Evolutionary conservation across 2,329 filamentous ascomycete genomes (phyloP).

Genomic region (Aspergillus caelatus): DNA sequence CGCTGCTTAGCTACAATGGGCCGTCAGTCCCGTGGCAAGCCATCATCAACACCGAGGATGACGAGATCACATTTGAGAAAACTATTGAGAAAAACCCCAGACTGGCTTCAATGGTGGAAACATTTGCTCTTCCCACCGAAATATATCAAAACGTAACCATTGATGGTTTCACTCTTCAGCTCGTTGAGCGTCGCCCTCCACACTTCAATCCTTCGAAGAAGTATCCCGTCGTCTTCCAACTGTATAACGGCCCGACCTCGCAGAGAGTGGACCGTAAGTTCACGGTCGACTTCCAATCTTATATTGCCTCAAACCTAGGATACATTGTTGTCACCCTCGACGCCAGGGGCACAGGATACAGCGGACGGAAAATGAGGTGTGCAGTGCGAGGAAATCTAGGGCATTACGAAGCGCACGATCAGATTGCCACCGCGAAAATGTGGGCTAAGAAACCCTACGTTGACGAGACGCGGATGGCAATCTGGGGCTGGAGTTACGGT

Average conservation of each 20-base stretch:
- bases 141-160: conserved; percentile 85
- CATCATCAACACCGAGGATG: conserved; percentile 79
- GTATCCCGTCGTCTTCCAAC: conserved; percentile 92
- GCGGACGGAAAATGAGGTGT: conserved; percentile 80
- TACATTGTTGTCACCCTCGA: conserved; percentile 96
- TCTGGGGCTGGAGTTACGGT: conserved; percentile 99
- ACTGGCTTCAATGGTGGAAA: conserved; percentile 69
- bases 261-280: conserved; percentile 84
- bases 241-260: conserved; percentile 94
- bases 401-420: conserved; percentile 81
- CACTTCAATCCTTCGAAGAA: conserved; percentile 82
- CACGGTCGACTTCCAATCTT: conserved; percentile 84
- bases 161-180: conserved; percentile 71
- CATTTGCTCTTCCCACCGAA: conserved; percentile 79
- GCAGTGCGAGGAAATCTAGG: conserved; percentile 83
- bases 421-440: conserved; percentile 85
- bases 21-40: conserved; percentile 90
- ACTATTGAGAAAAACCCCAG: conserved; percentile 76
- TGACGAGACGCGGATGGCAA: conserved; percentile 78
- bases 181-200: conserved; percentile 83
- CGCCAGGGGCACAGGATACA: conserved; percentile 87
- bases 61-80: conserved; percentile 65
- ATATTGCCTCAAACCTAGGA: conserved; percentile 79
- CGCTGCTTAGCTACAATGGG: conserved; percentile 80
- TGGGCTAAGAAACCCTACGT: conserved; percentile 83